Conservation (phyloP, 164 flowering plant species). For the Vitis labrusca region DNA sequence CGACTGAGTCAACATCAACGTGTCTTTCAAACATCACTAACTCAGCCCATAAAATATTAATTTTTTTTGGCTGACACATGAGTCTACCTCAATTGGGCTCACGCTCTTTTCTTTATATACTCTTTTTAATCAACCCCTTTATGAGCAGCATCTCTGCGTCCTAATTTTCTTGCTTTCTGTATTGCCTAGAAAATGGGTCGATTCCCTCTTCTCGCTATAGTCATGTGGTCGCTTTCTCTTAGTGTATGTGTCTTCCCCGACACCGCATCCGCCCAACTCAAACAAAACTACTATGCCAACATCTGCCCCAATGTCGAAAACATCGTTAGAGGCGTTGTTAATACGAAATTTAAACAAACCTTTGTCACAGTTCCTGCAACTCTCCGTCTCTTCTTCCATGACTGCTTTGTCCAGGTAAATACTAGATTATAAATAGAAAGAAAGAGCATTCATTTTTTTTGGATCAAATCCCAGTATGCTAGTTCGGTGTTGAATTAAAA, state of each 20-base stretch:
- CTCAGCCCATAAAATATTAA: not conserved
- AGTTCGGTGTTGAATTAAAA: not conserved
- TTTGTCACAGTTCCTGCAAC: constrained; percentile 80
- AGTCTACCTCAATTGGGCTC: constrained; percentile 14
- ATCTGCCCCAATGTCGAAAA: constrained; percentile 75
- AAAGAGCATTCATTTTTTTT: not conserved
- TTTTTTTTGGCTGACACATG: not conserved
- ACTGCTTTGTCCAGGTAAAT: constrained; percentile 69
- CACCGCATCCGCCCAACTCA: constrained; percentile 50
- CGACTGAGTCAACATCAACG: constrained; percentile 3
- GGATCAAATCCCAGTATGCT: not conserved
- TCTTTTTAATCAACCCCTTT: not conserved
- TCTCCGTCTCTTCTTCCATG: constrained; percentile 89
- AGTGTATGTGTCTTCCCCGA: constrained; percentile 26
- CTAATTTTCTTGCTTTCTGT: no score
- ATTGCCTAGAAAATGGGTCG: constrained; percentile 26
- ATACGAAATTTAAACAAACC: constrained; percentile 57
- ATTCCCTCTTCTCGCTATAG: not conserved
- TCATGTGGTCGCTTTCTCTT: constrained; percentile 22
- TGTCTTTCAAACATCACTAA: not conserved
- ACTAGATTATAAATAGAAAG: not conserved
- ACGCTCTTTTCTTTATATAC: not conserved
- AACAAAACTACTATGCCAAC: constrained; percentile 54
- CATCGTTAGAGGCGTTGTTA: constrained; percentile 61
- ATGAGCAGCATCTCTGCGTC: no score